Evolutionary conservation across 73 alveolate species (phyloP).

Genomic region (Tetrahymena elliotti): DNA sequence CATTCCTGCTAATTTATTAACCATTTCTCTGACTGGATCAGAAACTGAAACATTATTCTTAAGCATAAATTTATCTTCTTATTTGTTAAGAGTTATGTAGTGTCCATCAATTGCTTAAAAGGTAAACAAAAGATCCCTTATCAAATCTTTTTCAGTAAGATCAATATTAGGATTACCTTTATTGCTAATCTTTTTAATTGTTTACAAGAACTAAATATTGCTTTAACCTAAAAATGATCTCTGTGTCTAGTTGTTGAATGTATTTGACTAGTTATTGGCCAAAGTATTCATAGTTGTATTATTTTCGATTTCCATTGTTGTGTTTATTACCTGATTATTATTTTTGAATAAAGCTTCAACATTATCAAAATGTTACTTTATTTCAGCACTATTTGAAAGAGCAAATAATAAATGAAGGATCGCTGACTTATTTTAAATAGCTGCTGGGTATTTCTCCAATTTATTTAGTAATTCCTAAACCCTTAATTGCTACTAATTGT

Average conservation of each 20-base stretch:
- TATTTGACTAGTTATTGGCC: neutral
- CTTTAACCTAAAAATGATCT: neutral
- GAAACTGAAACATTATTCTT: slow-evolving; percentile 22
- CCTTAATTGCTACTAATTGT: neutral
- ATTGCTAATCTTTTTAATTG: neutral
- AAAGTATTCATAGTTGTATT: neutral
- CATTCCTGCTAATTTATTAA: slow-evolving; percentile 9
- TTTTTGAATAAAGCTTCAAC: neutral
- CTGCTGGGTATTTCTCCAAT: neutral
- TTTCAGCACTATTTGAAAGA: neutral
- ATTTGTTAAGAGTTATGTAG: slow-evolving; percentile 4
- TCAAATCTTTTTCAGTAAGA: slow-evolving; percentile 13
- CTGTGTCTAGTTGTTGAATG: neutral
- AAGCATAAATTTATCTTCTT: slow-evolving; percentile 2
- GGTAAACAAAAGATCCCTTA: slow-evolving; percentile 17
- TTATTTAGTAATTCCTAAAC: neutral
- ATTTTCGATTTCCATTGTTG: neutral
- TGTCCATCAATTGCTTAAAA: slow-evolving; percentile 27
- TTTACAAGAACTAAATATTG: neutral
- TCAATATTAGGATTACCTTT: slow-evolving; percentile 3
- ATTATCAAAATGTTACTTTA: neutral
- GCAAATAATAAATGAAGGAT: neutral
- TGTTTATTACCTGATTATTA: neutral
- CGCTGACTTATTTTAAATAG: neutral
- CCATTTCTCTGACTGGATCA: slow-evolving; percentile 7